Evolutionary conservation across 768 basidiomycete genomes (phyloP).

Genomic region (Amanita polypyramis): DNA sequence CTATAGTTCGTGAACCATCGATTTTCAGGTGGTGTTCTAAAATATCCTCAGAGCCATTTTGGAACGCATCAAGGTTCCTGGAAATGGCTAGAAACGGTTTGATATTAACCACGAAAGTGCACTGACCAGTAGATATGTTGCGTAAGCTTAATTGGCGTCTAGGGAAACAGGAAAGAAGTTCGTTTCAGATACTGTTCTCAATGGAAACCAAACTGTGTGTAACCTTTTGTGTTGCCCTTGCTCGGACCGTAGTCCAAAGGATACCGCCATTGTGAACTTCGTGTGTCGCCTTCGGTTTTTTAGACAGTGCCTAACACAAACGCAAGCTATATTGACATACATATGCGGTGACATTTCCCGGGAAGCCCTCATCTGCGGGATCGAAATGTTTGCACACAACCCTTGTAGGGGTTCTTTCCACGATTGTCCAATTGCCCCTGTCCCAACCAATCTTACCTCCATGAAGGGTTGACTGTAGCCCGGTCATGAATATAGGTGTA

Average conservation of each 20-base stretch:
- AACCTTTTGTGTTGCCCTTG: constrained; percentile 34
- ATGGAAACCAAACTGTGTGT: neutral
- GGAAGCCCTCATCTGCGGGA: constrained; percentile 43
- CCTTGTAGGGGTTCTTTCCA: constrained; percentile 28
- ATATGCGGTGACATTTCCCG: constrained; percentile 33
- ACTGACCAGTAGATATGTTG: constrained; percentile 43
- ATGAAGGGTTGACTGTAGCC: constrained; percentile 37
- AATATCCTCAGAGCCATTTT: constrained; percentile 26
- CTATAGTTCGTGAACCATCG: constrained; percentile 25
- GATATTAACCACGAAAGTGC: neutral
- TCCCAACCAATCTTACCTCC: constrained; percentile 51
- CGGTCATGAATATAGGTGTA: neutral
- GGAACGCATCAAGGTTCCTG: constrained; percentile 45
- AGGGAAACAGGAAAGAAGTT: neutral
- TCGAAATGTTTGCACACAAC: constrained; percentile 46
- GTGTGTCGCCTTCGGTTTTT: constrained; percentile 30
- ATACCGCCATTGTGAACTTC: constrained; percentile 32
- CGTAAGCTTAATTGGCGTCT: constrained; percentile 49
- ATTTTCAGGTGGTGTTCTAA: constrained; percentile 22
- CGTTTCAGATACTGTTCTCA: neutral
- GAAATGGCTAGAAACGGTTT: neutral
- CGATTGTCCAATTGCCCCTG: constrained; percentile 43
- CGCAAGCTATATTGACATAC: constrained; percentile 16
- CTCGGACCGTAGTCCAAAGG: constrained; percentile 31
- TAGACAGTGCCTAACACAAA: too few species aligned